phyloP scores from a whole-genome alignment of 208 protist genomes.

The Porcisia deanei region DNA sequence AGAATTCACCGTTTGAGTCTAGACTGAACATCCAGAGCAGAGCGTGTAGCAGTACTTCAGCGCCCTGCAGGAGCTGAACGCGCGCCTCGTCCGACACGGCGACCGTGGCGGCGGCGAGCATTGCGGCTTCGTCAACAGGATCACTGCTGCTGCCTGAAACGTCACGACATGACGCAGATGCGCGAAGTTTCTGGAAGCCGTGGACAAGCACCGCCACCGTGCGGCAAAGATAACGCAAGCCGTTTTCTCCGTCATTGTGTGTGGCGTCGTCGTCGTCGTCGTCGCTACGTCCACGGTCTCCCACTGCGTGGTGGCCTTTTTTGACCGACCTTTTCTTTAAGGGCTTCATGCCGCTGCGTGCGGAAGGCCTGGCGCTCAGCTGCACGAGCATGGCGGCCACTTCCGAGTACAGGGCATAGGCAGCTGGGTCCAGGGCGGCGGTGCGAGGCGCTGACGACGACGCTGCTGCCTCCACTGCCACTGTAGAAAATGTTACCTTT shows the following conservation, averaged over 20 bases:
- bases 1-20: constrained; percentile 18
- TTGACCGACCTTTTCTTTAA: constrained; percentile 9
- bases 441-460: neutral
- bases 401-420: constrained; percentile 68
- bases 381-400: constrained; percentile 62
- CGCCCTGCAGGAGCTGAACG: constrained; percentile 58
- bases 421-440: constrained; percentile 22
- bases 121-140: neutral
- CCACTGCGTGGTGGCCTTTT: neutral
- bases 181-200: constrained; percentile 41
- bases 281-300: neutral
- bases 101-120: neutral
- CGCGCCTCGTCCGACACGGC: constrained; percentile 31
- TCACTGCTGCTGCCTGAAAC: neutral
- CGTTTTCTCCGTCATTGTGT: constrained; percentile 28
- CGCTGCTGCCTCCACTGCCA: neutral
- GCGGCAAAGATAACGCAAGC: constrained; percentile 45
- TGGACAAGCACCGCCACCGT: constrained; percentile 52
- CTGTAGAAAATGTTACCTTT: neutral
- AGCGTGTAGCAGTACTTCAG: constrained; percentile 61
- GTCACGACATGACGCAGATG: neutral
- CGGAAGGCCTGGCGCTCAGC: constrained; percentile 18
- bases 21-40: constrained; percentile 53
- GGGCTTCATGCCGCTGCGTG: neutral
- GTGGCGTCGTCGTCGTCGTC: neutral